phyloP scores from a whole-genome alignment of 352 stramenopile species.

The Phytopythium aichiense region DNA sequence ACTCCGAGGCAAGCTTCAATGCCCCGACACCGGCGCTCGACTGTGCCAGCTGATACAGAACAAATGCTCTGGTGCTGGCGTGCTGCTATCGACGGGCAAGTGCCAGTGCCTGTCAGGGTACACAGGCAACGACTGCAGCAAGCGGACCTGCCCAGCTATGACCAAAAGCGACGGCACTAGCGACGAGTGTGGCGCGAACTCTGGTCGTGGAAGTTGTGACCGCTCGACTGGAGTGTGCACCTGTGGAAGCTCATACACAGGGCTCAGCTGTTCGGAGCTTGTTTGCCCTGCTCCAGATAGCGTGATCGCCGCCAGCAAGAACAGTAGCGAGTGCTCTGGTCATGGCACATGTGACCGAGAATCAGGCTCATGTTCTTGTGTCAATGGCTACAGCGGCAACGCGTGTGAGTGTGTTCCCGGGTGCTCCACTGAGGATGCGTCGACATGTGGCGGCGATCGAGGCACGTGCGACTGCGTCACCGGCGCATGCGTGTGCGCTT shows the following conservation, averaged over 20 bases:
- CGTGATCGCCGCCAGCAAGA: constrained; percentile 26
- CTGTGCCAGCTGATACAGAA: constrained; percentile 67
- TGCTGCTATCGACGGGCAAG: constrained; percentile 39
- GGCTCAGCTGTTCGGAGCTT: constrained; percentile 50
- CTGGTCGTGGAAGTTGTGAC: constrained; percentile 42
- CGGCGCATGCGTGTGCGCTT: constrained; percentile 44
- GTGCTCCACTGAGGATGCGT: constrained; percentile 23
- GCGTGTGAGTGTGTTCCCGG: constrained; percentile 71
- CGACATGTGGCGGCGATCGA: constrained; percentile 27
- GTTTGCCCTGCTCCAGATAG: constrained; percentile 31
- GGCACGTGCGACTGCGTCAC: constrained; percentile 63
- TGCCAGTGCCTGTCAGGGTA: constrained; percentile 60
- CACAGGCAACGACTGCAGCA: constrained; percentile 48
- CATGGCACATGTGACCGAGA: constrained; percentile 52
- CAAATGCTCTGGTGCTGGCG: constrained; percentile 59
- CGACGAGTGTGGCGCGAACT: constrained; percentile 33
- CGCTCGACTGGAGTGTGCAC: constrained; percentile 35
- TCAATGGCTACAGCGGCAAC: constrained; percentile 50
- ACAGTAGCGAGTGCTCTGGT: constrained; percentile 50
- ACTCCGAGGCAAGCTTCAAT: constrained; percentile 46
- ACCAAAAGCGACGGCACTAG: constrained; percentile 14
- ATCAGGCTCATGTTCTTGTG: constrained; percentile 45
- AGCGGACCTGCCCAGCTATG: constrained; percentile 35
- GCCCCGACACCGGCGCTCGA: constrained; percentile 32
- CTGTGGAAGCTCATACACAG: constrained; percentile 49